A percentile compares a stretch with the other conserved stretches of the same genome.
phyloP scores from a whole-genome alignment of 352 stramenopile genomes.

The Globisporangium radiosum region DNA sequence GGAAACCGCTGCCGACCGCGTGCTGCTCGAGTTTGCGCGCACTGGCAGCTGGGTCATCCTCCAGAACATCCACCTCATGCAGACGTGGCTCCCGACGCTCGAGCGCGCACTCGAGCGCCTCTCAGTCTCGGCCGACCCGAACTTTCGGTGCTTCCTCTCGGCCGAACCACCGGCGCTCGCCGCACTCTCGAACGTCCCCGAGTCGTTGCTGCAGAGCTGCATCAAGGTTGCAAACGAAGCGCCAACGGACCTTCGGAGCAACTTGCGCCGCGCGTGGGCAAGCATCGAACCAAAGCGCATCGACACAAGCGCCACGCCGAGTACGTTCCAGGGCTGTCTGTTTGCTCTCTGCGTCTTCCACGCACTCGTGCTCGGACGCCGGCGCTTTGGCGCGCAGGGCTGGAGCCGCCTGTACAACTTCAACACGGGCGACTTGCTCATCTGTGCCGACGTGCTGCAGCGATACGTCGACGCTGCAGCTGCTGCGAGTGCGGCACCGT shows the following conservation, averaged over 20 bases:
- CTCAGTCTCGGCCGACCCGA: conserved; percentile 79
- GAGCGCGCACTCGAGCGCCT: conserved; percentile 74
- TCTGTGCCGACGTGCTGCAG: conserved; percentile 79
- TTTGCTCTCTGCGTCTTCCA: conserved; percentile 95
- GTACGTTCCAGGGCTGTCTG: conserved; percentile 89
- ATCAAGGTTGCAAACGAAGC: conserved; percentile 86
- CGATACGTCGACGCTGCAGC: conserved; percentile 51
- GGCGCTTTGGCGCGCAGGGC: conserved; percentile 88
- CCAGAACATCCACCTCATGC: conserved; percentile 92
- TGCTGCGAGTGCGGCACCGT: background rate
- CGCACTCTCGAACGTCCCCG: conserved; percentile 86
- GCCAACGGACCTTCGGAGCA: conserved; percentile 76
- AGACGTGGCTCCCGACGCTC: conserved; percentile 82
- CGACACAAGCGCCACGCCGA: conserved; percentile 56
- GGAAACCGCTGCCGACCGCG: conserved; percentile 62
- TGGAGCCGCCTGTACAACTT: conserved; percentile 93
- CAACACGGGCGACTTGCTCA: conserved; percentile 92
- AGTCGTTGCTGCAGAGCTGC: conserved; percentile 77
- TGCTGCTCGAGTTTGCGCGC: conserved; percentile 59
- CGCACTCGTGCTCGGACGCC: conserved; percentile 84
- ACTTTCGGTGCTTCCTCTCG: conserved; percentile 94
- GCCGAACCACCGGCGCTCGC: conserved; percentile 83
- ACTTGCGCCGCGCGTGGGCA: conserved; percentile 71
- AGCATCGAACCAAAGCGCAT: conserved; percentile 78
- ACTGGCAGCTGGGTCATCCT: conserved; percentile 88